Percentiles rank a stretch among this genome's conserved stretches.
Conservation (phyloP, 202 grass and related monocot species). For the Cymbopogon flexuosus region DNA sequence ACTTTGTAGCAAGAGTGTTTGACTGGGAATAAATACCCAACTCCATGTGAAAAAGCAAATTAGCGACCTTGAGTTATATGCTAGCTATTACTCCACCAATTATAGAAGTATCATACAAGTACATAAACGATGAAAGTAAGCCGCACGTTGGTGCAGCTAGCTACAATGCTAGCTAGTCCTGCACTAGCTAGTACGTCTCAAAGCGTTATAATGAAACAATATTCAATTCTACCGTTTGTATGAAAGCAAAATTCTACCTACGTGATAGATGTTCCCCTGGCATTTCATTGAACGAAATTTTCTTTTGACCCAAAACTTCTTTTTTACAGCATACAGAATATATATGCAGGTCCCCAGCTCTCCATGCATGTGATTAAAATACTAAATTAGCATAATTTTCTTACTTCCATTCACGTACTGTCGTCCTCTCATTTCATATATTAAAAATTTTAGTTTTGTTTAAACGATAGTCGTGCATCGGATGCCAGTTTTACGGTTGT, state of each 20-base stretch:
- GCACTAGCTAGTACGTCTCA: neutral
- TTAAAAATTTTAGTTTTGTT: neutral
- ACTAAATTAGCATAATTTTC: neutral
- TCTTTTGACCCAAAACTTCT: neutral
- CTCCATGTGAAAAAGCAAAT: neutral
- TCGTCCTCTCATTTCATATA: neutral
- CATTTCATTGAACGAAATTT: neutral
- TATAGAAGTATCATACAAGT: neutral
- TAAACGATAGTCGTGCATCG: neutral
- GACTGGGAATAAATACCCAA: neutral
- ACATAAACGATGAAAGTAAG: neutral
- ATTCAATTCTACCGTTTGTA: neutral
- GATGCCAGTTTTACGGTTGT: neutral
- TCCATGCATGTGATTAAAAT: neutral
- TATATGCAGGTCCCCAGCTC: neutral
- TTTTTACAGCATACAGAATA: neutral
- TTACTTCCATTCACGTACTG: neutral
- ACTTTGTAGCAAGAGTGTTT: neutral
- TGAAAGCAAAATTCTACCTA: neutral
- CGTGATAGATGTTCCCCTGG: neutral
- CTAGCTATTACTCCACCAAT: too few relatives aligned
- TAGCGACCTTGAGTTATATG: neutral
- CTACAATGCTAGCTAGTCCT: neutral
- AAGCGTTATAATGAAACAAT: neutral
- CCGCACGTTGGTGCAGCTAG: neutral